phyloP scores from a whole-genome alignment of 768 basidiomycete genomes.

The Termitomyces bulborhizus region DNA sequence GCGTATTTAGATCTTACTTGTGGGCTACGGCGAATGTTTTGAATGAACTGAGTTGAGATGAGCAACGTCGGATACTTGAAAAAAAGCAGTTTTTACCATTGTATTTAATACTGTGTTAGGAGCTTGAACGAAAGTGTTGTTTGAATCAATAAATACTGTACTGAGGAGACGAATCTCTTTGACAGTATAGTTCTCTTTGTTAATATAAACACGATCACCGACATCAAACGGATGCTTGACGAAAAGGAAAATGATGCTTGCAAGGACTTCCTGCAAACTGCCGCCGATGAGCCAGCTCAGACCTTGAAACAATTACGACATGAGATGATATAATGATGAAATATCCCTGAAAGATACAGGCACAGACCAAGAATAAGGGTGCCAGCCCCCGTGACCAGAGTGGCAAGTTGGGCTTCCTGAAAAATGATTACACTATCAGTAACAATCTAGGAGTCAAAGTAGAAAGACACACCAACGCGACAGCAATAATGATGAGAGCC shows the following conservation, averaged over 20 bases:
- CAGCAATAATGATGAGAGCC: slow-evolving; percentile 72
- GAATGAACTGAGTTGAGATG: slow-evolving; percentile 43
- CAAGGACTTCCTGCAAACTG: slow-evolving; percentile 74
- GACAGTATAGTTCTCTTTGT: slow-evolving; percentile 61
- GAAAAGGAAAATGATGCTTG: slow-evolving; percentile 88
- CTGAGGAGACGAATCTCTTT: slow-evolving; percentile 84
- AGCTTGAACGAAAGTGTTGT: slow-evolving; percentile 60
- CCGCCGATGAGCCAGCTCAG: slow-evolving; percentile 85
- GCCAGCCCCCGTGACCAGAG: slow-evolving; percentile 74
- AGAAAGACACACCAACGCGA: slow-evolving; percentile 53
- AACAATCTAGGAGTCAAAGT: not conserved
- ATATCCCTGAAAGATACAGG: not conserved
- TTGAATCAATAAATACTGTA: slow-evolving; percentile 62
- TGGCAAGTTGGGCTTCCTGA: slow-evolving; percentile 66
- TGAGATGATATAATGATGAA: not conserved
- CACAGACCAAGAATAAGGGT: slow-evolving; percentile 42
- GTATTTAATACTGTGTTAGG: slow-evolving; percentile 59
- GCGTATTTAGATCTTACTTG: slow-evolving; percentile 32
- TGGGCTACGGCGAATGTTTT: slow-evolving; percentile 67
- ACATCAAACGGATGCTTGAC: slow-evolving; percentile 84
- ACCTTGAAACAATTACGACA: slow-evolving; percentile 28
- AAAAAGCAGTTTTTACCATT: slow-evolving; percentile 27
- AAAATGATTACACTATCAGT: slow-evolving; percentile 3
- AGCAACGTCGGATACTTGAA: not conserved
- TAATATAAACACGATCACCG: slow-evolving; percentile 61